These are phyloP conservation scores for Nicotiana tabacum DNA, from an alignment of 257 asterid genomes.

Conservation along the genomic window DNA sequence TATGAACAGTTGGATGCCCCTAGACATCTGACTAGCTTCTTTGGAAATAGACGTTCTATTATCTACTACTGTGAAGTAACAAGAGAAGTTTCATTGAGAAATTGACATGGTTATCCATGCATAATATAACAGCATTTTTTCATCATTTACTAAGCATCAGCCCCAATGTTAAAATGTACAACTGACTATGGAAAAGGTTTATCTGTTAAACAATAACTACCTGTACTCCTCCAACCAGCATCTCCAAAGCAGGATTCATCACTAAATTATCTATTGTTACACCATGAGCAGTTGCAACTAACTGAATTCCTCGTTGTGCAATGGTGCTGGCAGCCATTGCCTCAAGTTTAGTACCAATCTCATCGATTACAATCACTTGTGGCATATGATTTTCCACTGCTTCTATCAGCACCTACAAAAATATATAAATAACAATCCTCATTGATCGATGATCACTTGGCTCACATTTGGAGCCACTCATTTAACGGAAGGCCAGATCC, in stretches of 20 bases:
- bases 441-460: not conserved
- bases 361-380: conserved; percentile 96
- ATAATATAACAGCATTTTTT: not conserved
- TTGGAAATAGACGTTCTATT: conserved; percentile 1
- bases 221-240: conserved; percentile 99
- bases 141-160: not conserved
- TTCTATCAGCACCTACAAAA: conserved; percentile 81
- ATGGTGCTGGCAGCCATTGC: conserved; percentile 96
- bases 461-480: not conserved
- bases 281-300: conserved; percentile 99
- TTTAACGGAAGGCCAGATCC: not conserved
- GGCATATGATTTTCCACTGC: conserved; percentile 99
- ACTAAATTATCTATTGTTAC: conserved; percentile 84
- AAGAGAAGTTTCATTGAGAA: not conserved
- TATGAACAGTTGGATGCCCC: not conserved
- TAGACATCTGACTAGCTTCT: not conserved
- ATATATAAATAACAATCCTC: not conserved
- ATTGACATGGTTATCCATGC: not conserved
- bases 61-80: not conserved
- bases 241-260: conserved; percentile 91
- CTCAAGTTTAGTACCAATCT: conserved; percentile 95
- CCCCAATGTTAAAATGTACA: not conserved
- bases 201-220: conserved; percentile 30
- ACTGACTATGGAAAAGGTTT: not conserved
- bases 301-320: conserved; percentile 99